These are phyloP conservation scores for Pythium aphanidermatum DNA, from an alignment of 352 stramenopile genomes.

Conservation along the genomic window DNA sequence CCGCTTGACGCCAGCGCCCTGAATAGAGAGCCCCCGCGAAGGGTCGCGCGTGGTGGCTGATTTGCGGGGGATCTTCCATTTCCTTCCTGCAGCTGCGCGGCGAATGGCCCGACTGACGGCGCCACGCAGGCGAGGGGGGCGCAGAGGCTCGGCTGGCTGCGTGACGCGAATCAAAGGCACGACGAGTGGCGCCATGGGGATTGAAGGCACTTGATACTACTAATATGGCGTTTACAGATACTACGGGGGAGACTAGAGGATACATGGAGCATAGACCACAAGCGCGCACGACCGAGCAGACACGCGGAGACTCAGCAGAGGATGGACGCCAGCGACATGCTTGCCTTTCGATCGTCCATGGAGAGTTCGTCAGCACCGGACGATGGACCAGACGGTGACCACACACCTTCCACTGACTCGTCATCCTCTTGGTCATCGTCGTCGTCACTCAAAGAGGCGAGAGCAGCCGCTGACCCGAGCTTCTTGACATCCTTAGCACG, in stretches of 20 bases:
- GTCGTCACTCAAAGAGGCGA: slow-evolving; percentile 39
- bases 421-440: slow-evolving; percentile 24
- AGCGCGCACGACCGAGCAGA: background rate
- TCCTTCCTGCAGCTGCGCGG: slow-evolving; percentile 18
- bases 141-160: too few relatives aligned
- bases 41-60: slow-evolving; percentile 14
- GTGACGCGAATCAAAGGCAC: background rate
- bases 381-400: slow-evolving; percentile 9
- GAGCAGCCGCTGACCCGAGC: slow-evolving; percentile 20
- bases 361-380: slow-evolving; percentile 10
- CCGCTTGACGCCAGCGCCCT: background rate
- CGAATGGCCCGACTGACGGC: slow-evolving; percentile 3
- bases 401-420: slow-evolving; percentile 9
- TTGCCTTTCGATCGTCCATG: slow-evolving; percentile 30
- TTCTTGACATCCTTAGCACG: slow-evolving; percentile 40
- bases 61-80: slow-evolving; percentile 18
- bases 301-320: slow-evolving; percentile 35
- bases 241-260: too few relatives aligned
- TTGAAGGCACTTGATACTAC: background rate
- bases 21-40: slow-evolving; percentile 18
- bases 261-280: background rate
- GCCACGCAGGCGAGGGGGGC: too few relatives aligned
- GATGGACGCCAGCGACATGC: slow-evolving; percentile 75
- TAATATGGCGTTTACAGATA: too few relatives aligned
- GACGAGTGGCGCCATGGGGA: background rate